Percentiles rank a stretch among this genome's conserved stretches.
Conservation (phyloP, 345 rosid species). For the Durio zibethinus region DNA sequence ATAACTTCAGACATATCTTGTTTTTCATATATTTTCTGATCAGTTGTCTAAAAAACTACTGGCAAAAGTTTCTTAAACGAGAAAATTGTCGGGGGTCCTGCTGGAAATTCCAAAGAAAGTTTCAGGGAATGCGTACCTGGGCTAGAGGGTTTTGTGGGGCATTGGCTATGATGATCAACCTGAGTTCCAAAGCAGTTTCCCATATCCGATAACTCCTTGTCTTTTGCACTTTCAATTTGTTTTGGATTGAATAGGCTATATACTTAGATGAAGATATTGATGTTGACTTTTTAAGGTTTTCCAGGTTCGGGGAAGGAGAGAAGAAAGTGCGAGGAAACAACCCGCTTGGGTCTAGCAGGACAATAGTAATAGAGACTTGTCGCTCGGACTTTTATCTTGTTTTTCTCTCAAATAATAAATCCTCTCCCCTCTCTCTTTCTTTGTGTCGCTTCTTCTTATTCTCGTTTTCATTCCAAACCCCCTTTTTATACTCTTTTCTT, state of each 20-base stretch:
- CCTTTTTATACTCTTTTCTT: not conserved
- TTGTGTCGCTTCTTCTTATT: not conserved
- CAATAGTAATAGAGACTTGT: not conserved
- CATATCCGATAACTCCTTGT: not conserved
- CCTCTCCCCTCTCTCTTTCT: not conserved
- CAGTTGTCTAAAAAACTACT: not conserved
- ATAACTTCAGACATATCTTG: not conserved
- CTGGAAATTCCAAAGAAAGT: not conserved
- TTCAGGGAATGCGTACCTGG: not conserved
- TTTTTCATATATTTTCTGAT: not conserved
- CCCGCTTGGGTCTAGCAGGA: not conserved
- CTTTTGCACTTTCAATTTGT: not conserved
- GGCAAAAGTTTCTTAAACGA: not conserved
- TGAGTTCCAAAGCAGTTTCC: slow-evolving; percentile 15
- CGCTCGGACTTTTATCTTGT: slow-evolving; percentile 14
- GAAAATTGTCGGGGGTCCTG: not conserved
- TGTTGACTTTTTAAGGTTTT: not conserved
- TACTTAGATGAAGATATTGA: not conserved
- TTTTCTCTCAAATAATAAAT: no score
- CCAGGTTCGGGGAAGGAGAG: slow-evolving; percentile 19
- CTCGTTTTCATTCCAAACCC: not conserved
- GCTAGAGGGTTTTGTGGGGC: slow-evolving; percentile 2
- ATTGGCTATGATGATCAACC: slow-evolving; percentile 10
- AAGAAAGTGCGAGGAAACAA: slow-evolving; percentile 11
- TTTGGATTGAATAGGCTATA: not conserved